Conservation (phyloP, 208 protist species). For the Giardia muris region DNA sequence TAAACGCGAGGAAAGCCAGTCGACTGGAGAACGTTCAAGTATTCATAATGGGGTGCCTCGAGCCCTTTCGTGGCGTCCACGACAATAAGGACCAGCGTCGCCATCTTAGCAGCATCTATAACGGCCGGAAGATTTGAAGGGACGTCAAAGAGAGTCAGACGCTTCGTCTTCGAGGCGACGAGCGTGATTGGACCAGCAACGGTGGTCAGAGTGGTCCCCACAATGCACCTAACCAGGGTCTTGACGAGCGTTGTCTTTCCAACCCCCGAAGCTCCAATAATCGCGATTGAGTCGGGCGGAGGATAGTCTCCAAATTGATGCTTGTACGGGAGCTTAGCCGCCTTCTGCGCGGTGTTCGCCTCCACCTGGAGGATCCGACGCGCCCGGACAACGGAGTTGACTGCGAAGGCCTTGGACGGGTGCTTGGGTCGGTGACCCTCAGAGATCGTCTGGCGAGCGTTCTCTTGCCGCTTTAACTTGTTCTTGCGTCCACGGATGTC, state of each 20-base stretch:
- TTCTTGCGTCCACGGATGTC: background rate
- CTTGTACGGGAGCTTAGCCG: background rate
- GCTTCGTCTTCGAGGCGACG: background rate
- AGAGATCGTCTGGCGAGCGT: background rate
- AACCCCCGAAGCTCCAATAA: background rate
- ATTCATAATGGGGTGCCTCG: slow-evolving; percentile 2
- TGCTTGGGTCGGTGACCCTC: background rate
- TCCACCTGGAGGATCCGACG: background rate
- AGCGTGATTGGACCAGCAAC: background rate
- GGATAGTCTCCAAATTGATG: background rate
- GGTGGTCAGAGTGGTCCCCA: background rate
- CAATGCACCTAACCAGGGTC: background rate
- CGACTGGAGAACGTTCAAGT: slow-evolving; percentile 11
- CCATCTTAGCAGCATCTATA: background rate
- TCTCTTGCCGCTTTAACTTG: background rate
- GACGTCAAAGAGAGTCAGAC: slow-evolving; percentile 22
- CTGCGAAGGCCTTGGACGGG: background rate
- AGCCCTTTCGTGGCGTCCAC: background rate
- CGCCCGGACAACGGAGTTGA: background rate
- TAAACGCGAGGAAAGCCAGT: slow-evolving; percentile 23
- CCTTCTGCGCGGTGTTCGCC: background rate
- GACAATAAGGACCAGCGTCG: slow-evolving; percentile 4
- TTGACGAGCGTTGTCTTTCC: slow-evolving; percentile 25
- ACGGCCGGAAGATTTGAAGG: background rate
- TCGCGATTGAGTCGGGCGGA: slow-evolving; percentile 2